These are phyloP conservation scores for Panicum hallii DNA, from an alignment of 202 grass and related monocot genomes.

Conservation along the genomic window DNA sequence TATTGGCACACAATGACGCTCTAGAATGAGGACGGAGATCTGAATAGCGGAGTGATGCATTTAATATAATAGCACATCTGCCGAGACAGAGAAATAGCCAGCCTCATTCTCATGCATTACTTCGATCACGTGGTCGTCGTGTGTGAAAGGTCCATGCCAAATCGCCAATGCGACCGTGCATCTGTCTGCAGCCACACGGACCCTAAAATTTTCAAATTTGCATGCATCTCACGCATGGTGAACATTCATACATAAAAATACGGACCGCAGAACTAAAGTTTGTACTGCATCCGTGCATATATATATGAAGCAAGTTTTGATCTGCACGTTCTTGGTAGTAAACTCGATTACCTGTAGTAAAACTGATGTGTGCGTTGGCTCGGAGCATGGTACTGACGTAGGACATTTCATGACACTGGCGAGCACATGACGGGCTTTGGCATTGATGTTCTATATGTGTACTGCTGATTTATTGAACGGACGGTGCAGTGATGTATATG, in stretches of 20 bases:
- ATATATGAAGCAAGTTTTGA: neutral
- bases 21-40: neutral
- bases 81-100: conserved; percentile 33
- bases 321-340: neutral
- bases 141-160: conserved; percentile 20
- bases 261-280: too few relatives aligned
- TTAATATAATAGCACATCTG: conserved; percentile 52
- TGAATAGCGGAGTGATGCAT: conserved; percentile 41
- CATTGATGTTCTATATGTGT: conserved; percentile 24
- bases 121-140: conserved; percentile 47
- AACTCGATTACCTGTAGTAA: neutral
- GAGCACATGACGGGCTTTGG: conserved; percentile 38
- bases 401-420: conserved; percentile 34
- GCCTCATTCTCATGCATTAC: conserved; percentile 28
- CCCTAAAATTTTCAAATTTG: neutral
- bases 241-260: neutral
- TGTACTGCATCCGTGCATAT: neutral
- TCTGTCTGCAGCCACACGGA: neutral
- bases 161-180: neutral
- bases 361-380: neutral
- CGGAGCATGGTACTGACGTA: conserved; percentile 25
- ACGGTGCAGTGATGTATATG: neutral
- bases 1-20: neutral
- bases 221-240: too few relatives aligned
- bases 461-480: conserved; percentile 14